phyloP scores from a whole-genome alignment of 495 filamentous ascomycete genomes.

The Glarea lozoyensis region DNA sequence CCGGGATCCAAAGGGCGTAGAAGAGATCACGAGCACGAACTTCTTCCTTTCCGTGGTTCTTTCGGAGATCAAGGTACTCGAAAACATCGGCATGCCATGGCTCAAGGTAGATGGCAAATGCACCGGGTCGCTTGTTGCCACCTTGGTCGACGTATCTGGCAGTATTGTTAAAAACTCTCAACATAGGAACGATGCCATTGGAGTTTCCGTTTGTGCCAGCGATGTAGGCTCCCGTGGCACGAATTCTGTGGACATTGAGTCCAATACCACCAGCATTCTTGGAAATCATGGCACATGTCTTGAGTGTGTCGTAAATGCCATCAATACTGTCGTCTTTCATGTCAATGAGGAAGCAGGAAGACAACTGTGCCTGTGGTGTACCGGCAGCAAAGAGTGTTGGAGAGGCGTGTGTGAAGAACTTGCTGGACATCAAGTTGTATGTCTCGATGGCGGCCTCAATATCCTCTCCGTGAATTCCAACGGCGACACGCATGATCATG shows the following conservation, averaged over 20 bases:
- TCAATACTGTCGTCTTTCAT: slow-evolving; percentile 99
- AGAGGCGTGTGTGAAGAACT: slow-evolving; percentile 96
- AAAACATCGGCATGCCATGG: slow-evolving; percentile 98
- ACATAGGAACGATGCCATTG: slow-evolving; percentile 95
- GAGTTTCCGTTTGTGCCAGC: slow-evolving; percentile 94
- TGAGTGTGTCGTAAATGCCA: slow-evolving; percentile 97
- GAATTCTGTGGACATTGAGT: slow-evolving; percentile 89
- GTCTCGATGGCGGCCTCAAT: slow-evolving; percentile 92
- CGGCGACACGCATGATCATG: slow-evolving; percentile 98
- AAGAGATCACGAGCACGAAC: slow-evolving; percentile 94
- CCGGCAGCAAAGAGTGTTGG: slow-evolving; percentile 97
- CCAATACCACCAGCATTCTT: slow-evolving; percentile 98
- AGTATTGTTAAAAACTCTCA: slow-evolving; percentile 98
- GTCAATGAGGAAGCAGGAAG: slow-evolving; percentile 95
- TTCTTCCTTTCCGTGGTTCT: slow-evolving; percentile 99
- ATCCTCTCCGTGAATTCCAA: slow-evolving; percentile 91
- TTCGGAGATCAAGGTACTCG: slow-evolving; percentile 91
- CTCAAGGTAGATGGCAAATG: slow-evolving; percentile 98
- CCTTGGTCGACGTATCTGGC: slow-evolving; percentile 97
- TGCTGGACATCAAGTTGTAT: slow-evolving; percentile 95
- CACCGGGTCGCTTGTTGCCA: slow-evolving; percentile 97
- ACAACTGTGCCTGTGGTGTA: slow-evolving; percentile 85
- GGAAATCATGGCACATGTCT: slow-evolving; percentile 99
- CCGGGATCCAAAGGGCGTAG: slow-evolving; percentile 96
- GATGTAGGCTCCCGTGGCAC: slow-evolving; percentile 95